A percentile compares a stretch with the other conserved stretches of the same genome.
Evolutionary conservation across 441 rosid species (phyloP).

Genomic region (Geranium incanum): DNA sequence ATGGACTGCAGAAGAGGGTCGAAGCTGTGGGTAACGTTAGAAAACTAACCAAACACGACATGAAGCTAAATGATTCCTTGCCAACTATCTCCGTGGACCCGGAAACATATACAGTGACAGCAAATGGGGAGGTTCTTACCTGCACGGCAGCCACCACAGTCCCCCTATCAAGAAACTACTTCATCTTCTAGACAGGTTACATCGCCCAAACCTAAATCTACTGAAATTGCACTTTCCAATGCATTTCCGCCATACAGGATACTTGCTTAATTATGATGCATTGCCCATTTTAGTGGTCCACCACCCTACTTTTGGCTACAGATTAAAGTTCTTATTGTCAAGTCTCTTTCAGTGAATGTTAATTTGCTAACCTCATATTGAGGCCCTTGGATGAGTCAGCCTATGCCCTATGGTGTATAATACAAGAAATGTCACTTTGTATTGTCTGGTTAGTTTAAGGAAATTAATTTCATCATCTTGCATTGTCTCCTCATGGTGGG

Average conservation of each 20-base stretch:
- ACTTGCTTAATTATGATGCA: not conserved
- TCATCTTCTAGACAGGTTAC: constrained; percentile 48
- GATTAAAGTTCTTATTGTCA: not conserved
- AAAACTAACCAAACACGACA: constrained; percentile 65
- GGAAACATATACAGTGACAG: constrained; percentile 65
- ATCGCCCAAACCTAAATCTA: not conserved
- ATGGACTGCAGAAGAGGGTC: constrained; percentile 63
- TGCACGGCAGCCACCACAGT: constrained; percentile 60
- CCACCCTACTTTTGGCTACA: not conserved
- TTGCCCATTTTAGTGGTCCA: not conserved
- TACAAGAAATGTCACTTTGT: not conserved
- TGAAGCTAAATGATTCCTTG: constrained; percentile 77
- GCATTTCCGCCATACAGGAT: too few species aligned
- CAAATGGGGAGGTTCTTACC: constrained; percentile 49
- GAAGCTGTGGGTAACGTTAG: constrained; percentile 68
- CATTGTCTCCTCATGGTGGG: not conserved
- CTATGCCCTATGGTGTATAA: not conserved
- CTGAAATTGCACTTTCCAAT: not conserved
- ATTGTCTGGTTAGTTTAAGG: not conserved
- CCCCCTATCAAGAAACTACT: constrained; percentile 80
- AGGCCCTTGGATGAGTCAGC: not conserved
- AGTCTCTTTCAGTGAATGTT: not conserved
- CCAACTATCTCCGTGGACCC: constrained; percentile 78
- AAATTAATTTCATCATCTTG: not conserved
- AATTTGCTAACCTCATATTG: not conserved